A percentile compares a stretch with the other conserved stretches of the same genome.
Conservation (phyloP, 2,329 filamentous ascomycete genomes). For the Ceratocystis diversiconidia region DNA sequence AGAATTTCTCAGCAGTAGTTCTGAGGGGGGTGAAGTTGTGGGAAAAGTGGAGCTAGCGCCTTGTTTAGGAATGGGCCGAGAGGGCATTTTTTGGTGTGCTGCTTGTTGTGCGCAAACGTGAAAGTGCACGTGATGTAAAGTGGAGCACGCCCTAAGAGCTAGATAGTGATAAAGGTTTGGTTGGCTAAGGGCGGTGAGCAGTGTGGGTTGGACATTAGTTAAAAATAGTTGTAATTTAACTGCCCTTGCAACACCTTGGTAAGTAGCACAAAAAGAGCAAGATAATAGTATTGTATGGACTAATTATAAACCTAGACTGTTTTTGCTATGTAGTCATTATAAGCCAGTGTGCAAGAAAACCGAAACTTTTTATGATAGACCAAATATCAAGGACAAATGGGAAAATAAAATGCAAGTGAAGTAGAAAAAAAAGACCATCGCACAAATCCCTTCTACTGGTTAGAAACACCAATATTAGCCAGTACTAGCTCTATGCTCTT, state of each 20-base stretch:
- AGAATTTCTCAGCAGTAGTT: constrained; percentile 19
- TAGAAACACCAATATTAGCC: background rate
- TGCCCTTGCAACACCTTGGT: background rate
- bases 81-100: constrained; percentile 16
- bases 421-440: background rate
- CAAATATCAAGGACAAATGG: background rate
- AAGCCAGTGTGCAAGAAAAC: background rate
- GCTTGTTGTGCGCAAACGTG: constrained; percentile 17
- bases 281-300: background rate
- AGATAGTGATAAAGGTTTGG: background rate
- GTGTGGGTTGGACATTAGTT: background rate
- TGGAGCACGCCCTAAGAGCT: constrained; percentile 16
- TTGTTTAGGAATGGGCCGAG: constrained; percentile 15
- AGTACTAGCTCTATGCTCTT: background rate
- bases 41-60: constrained; percentile 14
- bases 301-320: background rate
- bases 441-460: background rate
- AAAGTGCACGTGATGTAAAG: constrained; percentile 16
- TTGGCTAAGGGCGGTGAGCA: background rate
- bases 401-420: background rate
- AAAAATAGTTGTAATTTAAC: constrained; percentile 6
- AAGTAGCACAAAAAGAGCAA: background rate
- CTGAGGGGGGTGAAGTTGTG: constrained; percentile 18
- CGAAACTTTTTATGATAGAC: constrained; percentile 5
- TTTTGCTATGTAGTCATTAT: background rate